Evolutionary conservation across 768 basidiomycete genomes (phyloP).

Genomic region (Rhodosporidiobolus odoratus): DNA sequence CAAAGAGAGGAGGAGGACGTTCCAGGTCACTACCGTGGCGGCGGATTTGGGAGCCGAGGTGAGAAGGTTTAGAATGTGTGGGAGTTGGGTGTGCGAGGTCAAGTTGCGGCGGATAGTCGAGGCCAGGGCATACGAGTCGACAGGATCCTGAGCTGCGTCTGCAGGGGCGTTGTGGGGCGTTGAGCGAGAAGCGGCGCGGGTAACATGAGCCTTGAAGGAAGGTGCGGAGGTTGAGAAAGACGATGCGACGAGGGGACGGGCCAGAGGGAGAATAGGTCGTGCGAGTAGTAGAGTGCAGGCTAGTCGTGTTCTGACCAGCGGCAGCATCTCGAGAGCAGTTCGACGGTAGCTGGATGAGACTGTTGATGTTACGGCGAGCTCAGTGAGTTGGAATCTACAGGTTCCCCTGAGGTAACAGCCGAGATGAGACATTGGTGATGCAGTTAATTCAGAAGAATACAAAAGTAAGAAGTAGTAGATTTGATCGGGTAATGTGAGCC

Average conservation of each 20-base stretch:
- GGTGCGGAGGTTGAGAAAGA: background rate
- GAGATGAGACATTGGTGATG: too few relatives aligned
- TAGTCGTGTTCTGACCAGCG: background rate
- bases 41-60: background rate
- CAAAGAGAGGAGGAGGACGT: slow-evolving; percentile 24
- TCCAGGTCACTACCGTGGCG: slow-evolving; percentile 35
- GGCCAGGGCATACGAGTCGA: slow-evolving; percentile 29
- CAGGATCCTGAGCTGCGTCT: too few relatives aligned
- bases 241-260: background rate
- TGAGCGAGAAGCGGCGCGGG: too few relatives aligned
- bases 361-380: too few relatives aligned
- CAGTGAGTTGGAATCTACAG: too few relatives aligned
- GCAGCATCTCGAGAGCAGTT: background rate
- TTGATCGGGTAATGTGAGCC: too few relatives aligned
- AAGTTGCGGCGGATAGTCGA: background rate
- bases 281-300: background rate
- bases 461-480: too few relatives aligned
- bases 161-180: too few relatives aligned
- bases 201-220: background rate
- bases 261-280: background rate
- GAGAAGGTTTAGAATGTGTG: slow-evolving; percentile 12
- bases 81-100: background rate
- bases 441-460: too few relatives aligned
- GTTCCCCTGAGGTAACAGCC: too few relatives aligned
- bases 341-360: too few relatives aligned